A percentile compares a stretch with the other conserved stretches of the same genome.
phyloP scores from a whole-genome alignment of 2,329 filamentous ascomycete species.

The Phymatotrichopsis omnivora region DNA sequence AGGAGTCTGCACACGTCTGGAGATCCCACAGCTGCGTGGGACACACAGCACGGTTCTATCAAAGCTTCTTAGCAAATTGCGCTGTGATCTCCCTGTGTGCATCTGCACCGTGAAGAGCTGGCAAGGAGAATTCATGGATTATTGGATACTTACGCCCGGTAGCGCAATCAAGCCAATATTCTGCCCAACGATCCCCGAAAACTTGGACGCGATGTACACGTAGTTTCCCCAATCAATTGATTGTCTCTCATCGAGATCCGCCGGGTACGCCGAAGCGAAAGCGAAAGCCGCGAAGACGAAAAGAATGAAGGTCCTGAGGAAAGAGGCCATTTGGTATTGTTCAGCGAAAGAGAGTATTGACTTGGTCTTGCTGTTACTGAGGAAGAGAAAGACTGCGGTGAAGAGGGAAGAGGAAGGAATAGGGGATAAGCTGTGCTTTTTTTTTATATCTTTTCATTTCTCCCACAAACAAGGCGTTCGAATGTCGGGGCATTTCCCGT shows the following conservation, averaged over 20 bases:
- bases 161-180: constrained; percentile 11
- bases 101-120: too few species aligned
- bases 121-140: too few species aligned
- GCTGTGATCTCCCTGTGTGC: too few species aligned
- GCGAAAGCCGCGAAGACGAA: constrained; percentile 1
- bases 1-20: constrained; percentile 11
- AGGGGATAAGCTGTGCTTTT: neutral
- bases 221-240: constrained; percentile 23
- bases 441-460: too few species aligned
- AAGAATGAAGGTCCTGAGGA: constrained; percentile 13
- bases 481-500: too few species aligned
- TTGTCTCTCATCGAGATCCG: neutral
- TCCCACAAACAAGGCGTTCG: too few species aligned
- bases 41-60: constrained; percentile 18
- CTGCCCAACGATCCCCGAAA: constrained; percentile 17
- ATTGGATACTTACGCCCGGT: constrained; percentile 16
- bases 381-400: neutral
- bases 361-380: constrained; percentile 8
- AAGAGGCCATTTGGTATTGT: constrained; percentile 17
- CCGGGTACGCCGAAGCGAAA: neutral
- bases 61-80: too few species aligned
- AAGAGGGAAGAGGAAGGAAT: neutral
- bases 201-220: constrained; percentile 16
- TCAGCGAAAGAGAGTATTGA: too few species aligned
- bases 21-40: constrained; percentile 8